Evolutionary conservation across 352 stramenopile species (phyloP).

Genomic region (Phytopythium ostracodes): DNA sequence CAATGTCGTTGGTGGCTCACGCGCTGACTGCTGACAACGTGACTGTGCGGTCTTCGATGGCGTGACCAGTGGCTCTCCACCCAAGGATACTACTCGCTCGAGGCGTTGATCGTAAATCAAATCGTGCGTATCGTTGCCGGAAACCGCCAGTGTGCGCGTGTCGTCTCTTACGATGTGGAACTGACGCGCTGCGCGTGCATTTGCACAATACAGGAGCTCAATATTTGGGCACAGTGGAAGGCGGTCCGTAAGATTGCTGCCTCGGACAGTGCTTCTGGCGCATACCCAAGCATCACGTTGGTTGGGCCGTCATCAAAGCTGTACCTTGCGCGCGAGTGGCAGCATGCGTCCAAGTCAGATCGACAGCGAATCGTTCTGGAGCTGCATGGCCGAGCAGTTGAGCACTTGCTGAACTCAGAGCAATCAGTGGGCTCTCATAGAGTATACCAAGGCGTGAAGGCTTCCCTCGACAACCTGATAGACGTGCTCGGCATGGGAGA

Average conservation of each 20-base stretch:
- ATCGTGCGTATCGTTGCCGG: constrained; percentile 43
- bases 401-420: constrained; percentile 12
- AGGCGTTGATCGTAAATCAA: constrained; percentile 67
- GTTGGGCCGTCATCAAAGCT: constrained; percentile 46
- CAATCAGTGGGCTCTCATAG: neutral
- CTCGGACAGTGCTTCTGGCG: neutral
- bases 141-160: neutral
- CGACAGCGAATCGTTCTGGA: constrained; percentile 11
- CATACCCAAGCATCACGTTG: constrained; percentile 25
- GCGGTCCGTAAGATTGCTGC: constrained; percentile 23
- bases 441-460: constrained; percentile 1
- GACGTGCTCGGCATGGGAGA: constrained; percentile 15
- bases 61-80: constrained; percentile 49
- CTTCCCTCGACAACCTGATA: constrained; percentile 17
- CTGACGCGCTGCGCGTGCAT: neutral
- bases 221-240: constrained; percentile 61
- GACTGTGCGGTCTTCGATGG: neutral
- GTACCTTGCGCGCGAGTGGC: constrained; percentile 49
- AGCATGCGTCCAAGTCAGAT: constrained; percentile 11
- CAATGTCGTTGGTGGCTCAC: too few species aligned
- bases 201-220: constrained; percentile 43
- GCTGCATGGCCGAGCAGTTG: constrained; percentile 10
- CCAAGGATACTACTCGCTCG: constrained; percentile 60
- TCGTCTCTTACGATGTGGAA: neutral
- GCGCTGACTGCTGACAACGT: neutral